Evolutionary conservation across 129 eudicot genomes (phyloP).

Genomic region (Helianthus tuberosus): DNA sequence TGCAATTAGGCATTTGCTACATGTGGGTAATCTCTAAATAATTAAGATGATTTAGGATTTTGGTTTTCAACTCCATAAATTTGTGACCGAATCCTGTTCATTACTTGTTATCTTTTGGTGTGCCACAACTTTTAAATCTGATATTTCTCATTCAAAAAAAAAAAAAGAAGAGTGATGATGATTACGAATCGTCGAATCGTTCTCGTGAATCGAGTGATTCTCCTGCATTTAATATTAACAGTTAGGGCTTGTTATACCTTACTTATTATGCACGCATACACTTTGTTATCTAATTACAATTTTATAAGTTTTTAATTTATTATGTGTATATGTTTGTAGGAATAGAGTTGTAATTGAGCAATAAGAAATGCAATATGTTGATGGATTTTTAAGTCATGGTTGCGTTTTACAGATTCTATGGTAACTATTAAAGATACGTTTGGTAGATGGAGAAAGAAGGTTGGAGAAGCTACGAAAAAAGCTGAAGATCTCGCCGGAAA

Average conservation of each 20-base stretch:
- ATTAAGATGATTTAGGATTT: slow-evolving; percentile 1
- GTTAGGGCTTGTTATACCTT: slow-evolving; percentile 40
- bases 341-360: slow-evolving; percentile 3
- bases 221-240: slow-evolving; percentile 54
- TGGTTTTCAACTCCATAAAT: not conserved
- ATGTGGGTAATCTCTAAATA: slow-evolving; percentile 27
- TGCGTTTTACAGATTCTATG: slow-evolving; percentile 55
- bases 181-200: slow-evolving; percentile 42
- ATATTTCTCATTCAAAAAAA: not conserved
- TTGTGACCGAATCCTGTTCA: not conserved
- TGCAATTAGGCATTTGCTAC: slow-evolving; percentile 73
- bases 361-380: not conserved
- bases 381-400: not conserved
- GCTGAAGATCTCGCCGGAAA: slow-evolving; percentile 95
- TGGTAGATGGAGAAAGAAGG: slow-evolving; percentile 93
- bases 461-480: slow-evolving; percentile 81
- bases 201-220: too few species aligned
- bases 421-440: slow-evolving; percentile 65
- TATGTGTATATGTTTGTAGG: slow-evolving; percentile 6
- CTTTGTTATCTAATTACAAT: not conserved
- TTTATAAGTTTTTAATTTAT: not conserved
- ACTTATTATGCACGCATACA: slow-evolving; percentile 2
- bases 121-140: not conserved
- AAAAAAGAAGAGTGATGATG: too few species aligned
- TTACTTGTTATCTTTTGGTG: not conserved